Conservation (phyloP, 208 protist species). For the Trypanosoma boissoni region DNA sequence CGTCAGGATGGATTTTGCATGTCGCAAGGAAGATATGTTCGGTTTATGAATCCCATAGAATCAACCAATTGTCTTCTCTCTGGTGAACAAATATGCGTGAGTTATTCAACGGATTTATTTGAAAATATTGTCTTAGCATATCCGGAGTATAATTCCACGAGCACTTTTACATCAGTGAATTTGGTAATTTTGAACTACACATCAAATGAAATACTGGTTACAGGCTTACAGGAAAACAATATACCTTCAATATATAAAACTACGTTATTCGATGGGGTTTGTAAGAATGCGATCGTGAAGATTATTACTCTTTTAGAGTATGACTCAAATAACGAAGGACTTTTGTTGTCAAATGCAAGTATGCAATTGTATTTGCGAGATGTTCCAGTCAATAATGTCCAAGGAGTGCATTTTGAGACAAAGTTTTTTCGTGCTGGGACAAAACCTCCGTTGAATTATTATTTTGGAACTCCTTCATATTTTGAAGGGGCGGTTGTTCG, state of each 20-base stretch:
- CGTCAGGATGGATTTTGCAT: conserved; percentile 43
- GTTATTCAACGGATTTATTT: conserved; percentile 39
- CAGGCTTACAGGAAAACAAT: conserved; percentile 23
- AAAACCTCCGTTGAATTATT: conserved; percentile 35
- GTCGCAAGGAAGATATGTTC: conserved; percentile 24
- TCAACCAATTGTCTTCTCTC: conserved; percentile 43
- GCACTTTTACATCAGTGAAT: conserved; percentile 27
- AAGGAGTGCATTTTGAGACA: conserved; percentile 40
- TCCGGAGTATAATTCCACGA: conserved; percentile 10
- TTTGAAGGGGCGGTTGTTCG: conserved; percentile 40
- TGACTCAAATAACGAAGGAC: conserved; percentile 25
- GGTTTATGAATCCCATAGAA: conserved; percentile 56
- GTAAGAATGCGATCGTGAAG: conserved; percentile 45
- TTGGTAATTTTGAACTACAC: conserved; percentile 32
- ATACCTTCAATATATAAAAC: conserved; percentile 28
- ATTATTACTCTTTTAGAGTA: conserved; percentile 36
- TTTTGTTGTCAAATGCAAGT: conserved; percentile 23
- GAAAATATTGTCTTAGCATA: conserved; percentile 48
- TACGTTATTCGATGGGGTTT: conserved; percentile 29
- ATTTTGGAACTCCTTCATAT: conserved; percentile 60
- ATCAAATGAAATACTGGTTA: conserved; percentile 27
- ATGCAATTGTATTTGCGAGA: conserved; percentile 18
- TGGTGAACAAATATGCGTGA: conserved; percentile 37
- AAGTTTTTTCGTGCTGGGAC: conserved; percentile 31
- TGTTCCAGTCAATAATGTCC: conserved; percentile 8